Conservation (phyloP, 129 eudicot genomes). For the Flaveria ramosissima region DNA sequence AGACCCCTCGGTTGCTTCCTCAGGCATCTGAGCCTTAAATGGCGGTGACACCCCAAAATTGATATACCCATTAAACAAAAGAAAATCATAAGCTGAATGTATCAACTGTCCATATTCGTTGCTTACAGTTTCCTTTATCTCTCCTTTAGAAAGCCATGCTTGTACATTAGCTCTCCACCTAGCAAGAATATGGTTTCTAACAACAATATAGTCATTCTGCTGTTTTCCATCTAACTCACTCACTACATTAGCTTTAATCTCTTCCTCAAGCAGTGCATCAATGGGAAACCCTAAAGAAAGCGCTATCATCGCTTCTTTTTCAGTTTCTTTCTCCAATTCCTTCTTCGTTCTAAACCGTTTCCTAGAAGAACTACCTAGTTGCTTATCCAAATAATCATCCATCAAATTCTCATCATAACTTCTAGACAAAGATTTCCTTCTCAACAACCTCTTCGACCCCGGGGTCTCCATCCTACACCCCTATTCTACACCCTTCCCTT, state of each 20-base stretch:
- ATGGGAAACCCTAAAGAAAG: constrained; percentile 88
- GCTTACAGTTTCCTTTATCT: constrained; percentile 78
- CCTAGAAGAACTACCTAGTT: constrained; percentile 54
- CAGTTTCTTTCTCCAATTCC: constrained; percentile 85
- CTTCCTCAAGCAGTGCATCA: constrained; percentile 70
- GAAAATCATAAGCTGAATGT: constrained; percentile 79
- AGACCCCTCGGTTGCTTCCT: constrained; percentile 59
- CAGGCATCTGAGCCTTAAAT: constrained; percentile 54
- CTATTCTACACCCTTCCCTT: neutral
- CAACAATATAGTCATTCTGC: constrained; percentile 84
- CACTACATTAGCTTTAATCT: constrained; percentile 78
- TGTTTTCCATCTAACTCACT: constrained; percentile 67
- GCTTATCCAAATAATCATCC: constrained; percentile 78
- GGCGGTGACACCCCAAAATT: constrained; percentile 80
- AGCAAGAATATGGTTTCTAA: constrained; percentile 85
- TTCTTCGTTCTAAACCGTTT: constrained; percentile 59
- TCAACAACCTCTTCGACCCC: constrained; percentile 50
- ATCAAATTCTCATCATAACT: constrained; percentile 83
- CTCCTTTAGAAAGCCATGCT: constrained; percentile 70
- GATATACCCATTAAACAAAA: constrained; percentile 71
- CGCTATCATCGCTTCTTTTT: constrained; percentile 86
- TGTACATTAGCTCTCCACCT: constrained; percentile 81
- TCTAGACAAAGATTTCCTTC: constrained; percentile 55
- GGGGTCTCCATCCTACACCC: constrained; percentile 39
- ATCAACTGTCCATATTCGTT: constrained; percentile 62